Conservation (phyloP, 805 yeast genomes). For the Ogataea salicorniae region DNA sequence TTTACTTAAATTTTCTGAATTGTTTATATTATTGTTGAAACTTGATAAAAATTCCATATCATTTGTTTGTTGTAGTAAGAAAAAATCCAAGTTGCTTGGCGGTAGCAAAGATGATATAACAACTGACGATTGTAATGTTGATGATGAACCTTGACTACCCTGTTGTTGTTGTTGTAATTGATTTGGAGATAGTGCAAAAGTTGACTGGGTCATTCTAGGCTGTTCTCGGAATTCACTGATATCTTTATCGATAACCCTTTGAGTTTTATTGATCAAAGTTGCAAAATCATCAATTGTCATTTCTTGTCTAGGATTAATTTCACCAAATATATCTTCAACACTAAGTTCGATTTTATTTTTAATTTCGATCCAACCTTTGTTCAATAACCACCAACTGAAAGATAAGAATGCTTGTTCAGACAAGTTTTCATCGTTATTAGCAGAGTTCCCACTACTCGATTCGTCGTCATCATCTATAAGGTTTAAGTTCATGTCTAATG, state of each 20-base stretch:
- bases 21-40: constrained; percentile 22
- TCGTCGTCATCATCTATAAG: constrained; percentile 22
- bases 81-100: constrained; percentile 46
- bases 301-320: constrained; percentile 68
- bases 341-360: constrained; percentile 47
- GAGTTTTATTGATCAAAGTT: constrained; percentile 35
- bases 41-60: constrained; percentile 35
- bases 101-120: constrained; percentile 38
- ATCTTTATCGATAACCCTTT: constrained; percentile 21
- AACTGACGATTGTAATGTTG: constrained; percentile 15
- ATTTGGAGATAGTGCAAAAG: not conserved
- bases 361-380: constrained; percentile 72
- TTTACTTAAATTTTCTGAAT: constrained; percentile 25
- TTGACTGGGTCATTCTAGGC: constrained; percentile 1
- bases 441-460: constrained; percentile 8
- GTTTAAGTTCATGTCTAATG: constrained; percentile 17
- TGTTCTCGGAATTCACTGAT: constrained; percentile 4
- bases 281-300: constrained; percentile 59
- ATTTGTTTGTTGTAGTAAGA: constrained; percentile 49
- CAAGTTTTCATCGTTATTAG: constrained; percentile 36
- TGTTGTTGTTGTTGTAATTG: constrained; percentile 2
- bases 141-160: constrained; percentile 1
- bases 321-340: constrained; percentile 57
- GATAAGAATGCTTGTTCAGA: constrained; percentile 81
- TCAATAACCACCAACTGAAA: constrained; percentile 89